phyloP scores from a whole-genome alignment of 345 rosid genomes.

The Moringa oleifera region DNA sequence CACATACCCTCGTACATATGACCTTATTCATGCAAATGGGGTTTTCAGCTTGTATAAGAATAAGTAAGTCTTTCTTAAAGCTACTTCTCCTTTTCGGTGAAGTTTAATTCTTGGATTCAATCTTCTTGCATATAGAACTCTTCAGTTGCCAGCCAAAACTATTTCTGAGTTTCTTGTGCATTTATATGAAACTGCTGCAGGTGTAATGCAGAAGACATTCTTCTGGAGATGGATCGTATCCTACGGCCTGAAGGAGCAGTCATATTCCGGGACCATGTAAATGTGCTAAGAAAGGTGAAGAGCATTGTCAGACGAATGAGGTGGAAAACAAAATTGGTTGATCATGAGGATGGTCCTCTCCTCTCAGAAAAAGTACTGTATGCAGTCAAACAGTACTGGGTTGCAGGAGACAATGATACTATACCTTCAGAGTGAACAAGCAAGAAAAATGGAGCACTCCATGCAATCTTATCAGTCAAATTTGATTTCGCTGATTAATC shows the following conservation, averaged over 20 bases:
- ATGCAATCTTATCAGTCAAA: neutral
- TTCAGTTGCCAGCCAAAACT: neutral
- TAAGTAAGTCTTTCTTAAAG: conserved; percentile 29
- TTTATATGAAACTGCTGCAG: conserved; percentile 24
- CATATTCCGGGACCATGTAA: conserved; percentile 48
- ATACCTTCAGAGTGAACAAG: neutral
- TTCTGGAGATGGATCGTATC: conserved; percentile 68
- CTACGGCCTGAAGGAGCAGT: conserved; percentile 68
- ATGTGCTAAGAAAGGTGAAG: conserved; percentile 41
- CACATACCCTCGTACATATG: conserved; percentile 75
- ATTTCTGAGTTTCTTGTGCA: neutral
- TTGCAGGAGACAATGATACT: conserved; percentile 23
- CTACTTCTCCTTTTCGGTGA: neutral
- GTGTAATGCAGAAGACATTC: conserved; percentile 45
- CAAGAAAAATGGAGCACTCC: neutral
- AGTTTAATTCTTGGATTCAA: neutral
- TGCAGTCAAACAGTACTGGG: conserved; percentile 63
- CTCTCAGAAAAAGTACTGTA: conserved; percentile 49
- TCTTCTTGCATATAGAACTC: neutral
- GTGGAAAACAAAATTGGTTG: conserved; percentile 59
- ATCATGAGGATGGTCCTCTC: conserved; percentile 71
- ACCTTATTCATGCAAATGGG: conserved; percentile 57
- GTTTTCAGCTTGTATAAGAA: conserved; percentile 57
- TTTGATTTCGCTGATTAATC: neutral
- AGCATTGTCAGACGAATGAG: conserved; percentile 45